Base-by-base conservation (phyloP, 768 basidiomycete genomes). In the Tulasnella sp. region DNA sequence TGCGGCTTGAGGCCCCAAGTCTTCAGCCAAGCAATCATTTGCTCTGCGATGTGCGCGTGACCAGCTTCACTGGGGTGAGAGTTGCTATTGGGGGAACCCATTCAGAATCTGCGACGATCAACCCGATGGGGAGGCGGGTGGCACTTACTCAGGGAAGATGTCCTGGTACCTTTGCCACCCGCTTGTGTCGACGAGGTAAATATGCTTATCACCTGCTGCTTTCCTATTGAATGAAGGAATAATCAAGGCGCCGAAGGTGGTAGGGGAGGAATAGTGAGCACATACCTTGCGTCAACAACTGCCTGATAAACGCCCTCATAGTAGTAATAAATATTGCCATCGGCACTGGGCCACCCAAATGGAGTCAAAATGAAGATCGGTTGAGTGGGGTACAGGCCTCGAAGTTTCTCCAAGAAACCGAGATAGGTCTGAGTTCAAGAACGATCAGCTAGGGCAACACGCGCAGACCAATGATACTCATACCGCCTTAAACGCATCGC, bases 281-380 rank as follows among this genome's bases (percentile, higher is more conserved):
- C 77, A n/a, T 3, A 71, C 77, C 77, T 62, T 72, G 27, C 36
- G 24, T 58, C 21, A 36, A 75, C 88, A 71, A 90, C 87, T 8
- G 85, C 84, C 80, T 88, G 82, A 81, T 90, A 89, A 56, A 84
- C 84, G 1, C 89, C 89, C 38, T 84, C 83, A 81, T 88, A 90
- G 82, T 90, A 90, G 68, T 88, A 85, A 39, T 83, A 82, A 68
- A 87, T 82, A 6, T 84, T 84, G 4, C 88, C 89, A 77, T 89
- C 88, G 1, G 89, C 83, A 79, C 83, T 87, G 1, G 89, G 89
- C 89, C 89, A 90, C 19, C 89, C 89, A 89, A 89, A 90, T 1
- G 89, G 88, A 7, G 89, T 89, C 82, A 90, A 87, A 3, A 90
- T 85, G 80, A 90, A 89, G 76, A 90, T 87, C 0, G 88, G 89